phyloP scores from a whole-genome alignment of 331 rosid genomes.

The Pyrus hybrid region DNA sequence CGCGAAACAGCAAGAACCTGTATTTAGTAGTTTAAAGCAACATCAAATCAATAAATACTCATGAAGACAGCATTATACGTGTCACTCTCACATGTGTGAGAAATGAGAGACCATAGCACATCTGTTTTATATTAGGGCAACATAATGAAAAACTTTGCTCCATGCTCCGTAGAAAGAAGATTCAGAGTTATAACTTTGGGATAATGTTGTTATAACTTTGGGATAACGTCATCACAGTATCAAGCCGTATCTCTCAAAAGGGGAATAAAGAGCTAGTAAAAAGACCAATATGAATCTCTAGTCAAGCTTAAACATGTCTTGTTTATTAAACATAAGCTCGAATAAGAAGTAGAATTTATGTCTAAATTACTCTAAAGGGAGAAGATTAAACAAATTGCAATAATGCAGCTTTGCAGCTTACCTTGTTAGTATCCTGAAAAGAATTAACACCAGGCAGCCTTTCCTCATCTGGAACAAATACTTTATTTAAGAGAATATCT shows the following conservation, averaged over 20 bases:
- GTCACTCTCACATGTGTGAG: neutral
- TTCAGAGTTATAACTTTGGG: neutral
- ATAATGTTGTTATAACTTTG: neutral
- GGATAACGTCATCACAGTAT: neutral
- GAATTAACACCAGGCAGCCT: no score
- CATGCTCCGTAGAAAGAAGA: neutral
- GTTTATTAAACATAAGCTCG: no score
- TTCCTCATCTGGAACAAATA: no score
- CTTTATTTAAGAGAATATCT: no score
- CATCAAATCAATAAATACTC: neutral
- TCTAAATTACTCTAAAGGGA: no score
- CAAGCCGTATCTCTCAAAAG: neutral
- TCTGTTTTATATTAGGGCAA: neutral
- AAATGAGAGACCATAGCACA: neutral
- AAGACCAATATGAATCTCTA: no score
- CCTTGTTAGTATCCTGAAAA: no score
- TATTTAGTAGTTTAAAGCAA: constrained; percentile 16
- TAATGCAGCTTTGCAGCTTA: no score
- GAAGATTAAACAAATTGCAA: no score
- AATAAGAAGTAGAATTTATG: no score
- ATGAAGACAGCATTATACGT: no score
- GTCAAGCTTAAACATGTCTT: no score
- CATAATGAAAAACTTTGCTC: neutral
- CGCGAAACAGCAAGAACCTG: constrained; percentile 95
- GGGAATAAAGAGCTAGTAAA: neutral